Evolutionary conservation across 495 filamentous ascomycete species (phyloP).

Genomic region (Penicillium riverlandense): DNA sequence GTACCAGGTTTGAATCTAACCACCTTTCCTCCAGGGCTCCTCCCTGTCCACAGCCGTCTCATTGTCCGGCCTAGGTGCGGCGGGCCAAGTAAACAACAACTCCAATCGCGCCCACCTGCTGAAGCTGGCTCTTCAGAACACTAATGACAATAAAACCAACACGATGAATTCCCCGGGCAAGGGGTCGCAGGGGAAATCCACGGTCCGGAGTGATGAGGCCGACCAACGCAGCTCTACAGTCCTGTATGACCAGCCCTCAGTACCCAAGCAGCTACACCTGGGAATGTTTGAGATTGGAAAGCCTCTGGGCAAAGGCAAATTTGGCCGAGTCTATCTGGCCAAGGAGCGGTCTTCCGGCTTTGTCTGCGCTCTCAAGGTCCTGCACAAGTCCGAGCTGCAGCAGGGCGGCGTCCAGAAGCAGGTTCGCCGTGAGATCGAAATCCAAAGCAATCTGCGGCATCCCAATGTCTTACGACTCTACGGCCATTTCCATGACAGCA

Average conservation of each 20-base stretch:
- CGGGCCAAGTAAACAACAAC: conserved; percentile 47
- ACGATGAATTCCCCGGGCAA: conserved; percentile 33
- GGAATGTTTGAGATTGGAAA: conserved; percentile 99
- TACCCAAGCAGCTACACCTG: conserved; percentile 76
- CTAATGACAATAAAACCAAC: conserved; percentile 48
- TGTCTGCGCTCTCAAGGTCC: conserved; percentile 92
- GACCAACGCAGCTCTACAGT: conserved; percentile 45
- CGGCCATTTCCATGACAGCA: conserved; percentile 95
- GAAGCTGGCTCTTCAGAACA: conserved; percentile 77
- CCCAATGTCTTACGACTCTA: conserved; percentile 92
- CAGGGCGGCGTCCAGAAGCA: conserved; percentile 94
- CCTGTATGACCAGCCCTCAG: conserved; percentile 51
- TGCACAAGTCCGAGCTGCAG: conserved; percentile 91
- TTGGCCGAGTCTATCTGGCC: conserved; percentile 91
- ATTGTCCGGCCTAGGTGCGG: conserved; percentile 45
- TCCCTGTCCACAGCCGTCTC: conserved; percentile 42
- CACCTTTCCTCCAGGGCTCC: conserved; percentile 16
- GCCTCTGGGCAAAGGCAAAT: conserved; percentile 94
- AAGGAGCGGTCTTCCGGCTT: conserved; percentile 84
- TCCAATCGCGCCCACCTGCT: conserved; percentile 63
- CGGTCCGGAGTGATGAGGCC: conserved; percentile 49
- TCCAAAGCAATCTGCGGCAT: conserved; percentile 92
- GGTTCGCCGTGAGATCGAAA: conserved; percentile 94
- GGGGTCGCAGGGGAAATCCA: conserved; percentile 27
- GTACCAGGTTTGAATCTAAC: neutral